Percentiles rank a stretch among this genome's conserved stretches.
phyloP scores from a whole-genome alignment of 129 eudicot species.

The Centrapalus pauciflorus region DNA sequence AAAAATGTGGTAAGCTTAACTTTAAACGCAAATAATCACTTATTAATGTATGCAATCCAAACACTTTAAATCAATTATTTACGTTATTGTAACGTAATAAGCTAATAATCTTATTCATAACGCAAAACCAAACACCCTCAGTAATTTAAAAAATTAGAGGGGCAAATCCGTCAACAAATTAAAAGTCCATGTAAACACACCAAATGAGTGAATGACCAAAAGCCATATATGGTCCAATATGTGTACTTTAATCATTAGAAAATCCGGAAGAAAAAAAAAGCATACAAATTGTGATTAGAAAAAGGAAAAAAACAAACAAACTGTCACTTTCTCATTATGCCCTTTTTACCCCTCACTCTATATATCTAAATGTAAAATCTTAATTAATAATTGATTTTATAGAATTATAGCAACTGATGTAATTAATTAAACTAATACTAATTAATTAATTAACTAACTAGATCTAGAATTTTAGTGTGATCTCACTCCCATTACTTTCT shows the following conservation, averaged over 20 bases:
- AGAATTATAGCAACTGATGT: neutral
- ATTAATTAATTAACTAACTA: neutral
- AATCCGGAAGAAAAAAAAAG: conserved; percentile 10
- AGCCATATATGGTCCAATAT: conserved; percentile 40
- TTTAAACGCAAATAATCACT: too few relatives aligned
- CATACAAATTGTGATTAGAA: conserved; percentile 33
- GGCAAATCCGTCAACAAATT: conserved; percentile 25
- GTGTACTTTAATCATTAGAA: conserved; percentile 35
- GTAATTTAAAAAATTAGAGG: conserved; percentile 4
- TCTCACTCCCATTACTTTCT: conserved; percentile 69
- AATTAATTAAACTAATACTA: conserved; percentile 10
- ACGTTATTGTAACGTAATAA: too few relatives aligned
- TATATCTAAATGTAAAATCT: conserved; percentile 28
- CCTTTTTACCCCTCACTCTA: conserved; percentile 47
- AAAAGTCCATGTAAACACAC: conserved; percentile 8
- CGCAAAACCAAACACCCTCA: too few relatives aligned
- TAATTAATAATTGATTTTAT: conserved; percentile 14
- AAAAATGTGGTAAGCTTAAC: too few relatives aligned
- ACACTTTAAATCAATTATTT: too few relatives aligned
- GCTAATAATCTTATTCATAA: too few relatives aligned
- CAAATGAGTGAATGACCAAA: too few relatives aligned
- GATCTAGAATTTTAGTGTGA: conserved; percentile 63
- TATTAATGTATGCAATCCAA: too few relatives aligned
- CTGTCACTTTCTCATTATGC: conserved; percentile 42
- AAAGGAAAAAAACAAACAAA: conserved; percentile 28